Evolutionary conservation across 257 asterid species (phyloP).

Genomic region (Ajuga chamaepitys): DNA sequence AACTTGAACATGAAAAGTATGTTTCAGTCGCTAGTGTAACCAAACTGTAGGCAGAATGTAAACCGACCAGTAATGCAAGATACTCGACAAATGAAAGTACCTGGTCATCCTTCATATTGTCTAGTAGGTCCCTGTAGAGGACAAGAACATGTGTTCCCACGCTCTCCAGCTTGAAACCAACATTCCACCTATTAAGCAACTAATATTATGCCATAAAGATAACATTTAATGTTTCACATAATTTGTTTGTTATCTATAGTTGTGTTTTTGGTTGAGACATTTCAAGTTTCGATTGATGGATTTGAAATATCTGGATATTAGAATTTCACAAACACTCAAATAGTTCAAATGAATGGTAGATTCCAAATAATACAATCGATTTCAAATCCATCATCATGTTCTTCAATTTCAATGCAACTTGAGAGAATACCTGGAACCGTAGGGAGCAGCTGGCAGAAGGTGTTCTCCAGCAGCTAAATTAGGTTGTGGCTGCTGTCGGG

Average conservation of each 20-base stretch:
- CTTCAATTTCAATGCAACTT: too few species aligned
- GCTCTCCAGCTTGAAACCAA: conserved; percentile 75
- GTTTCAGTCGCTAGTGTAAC: conserved; percentile 12
- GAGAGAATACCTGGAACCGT: conserved; percentile 57
- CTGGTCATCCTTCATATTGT: conserved; percentile 64
- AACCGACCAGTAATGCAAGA: neutral
- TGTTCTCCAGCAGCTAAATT: conserved; percentile 38
- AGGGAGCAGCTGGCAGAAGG: conserved; percentile 58
- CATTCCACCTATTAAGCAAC: conserved; percentile 60
- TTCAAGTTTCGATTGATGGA: too few species aligned
- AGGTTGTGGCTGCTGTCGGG: conserved; percentile 47
- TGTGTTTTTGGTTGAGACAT: too few species aligned
- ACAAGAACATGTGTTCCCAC: conserved; percentile 59
- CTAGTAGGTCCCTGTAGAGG: conserved; percentile 45
- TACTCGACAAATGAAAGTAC: conserved; percentile 17
- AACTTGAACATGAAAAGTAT: conserved; percentile 31
- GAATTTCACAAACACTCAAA: too few species aligned
- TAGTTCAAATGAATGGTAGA: too few species aligned
- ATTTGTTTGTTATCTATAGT: too few species aligned
- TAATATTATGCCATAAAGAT: neutral
- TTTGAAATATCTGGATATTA: too few species aligned
- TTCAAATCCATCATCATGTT: too few species aligned
- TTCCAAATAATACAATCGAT: too few species aligned
- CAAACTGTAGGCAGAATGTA: neutral
- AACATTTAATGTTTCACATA: neutral